These are phyloP conservation scores for Gossypium trilobum DNA, from an alignment of 441 rosid species.

Conservation along the genomic window DNA sequence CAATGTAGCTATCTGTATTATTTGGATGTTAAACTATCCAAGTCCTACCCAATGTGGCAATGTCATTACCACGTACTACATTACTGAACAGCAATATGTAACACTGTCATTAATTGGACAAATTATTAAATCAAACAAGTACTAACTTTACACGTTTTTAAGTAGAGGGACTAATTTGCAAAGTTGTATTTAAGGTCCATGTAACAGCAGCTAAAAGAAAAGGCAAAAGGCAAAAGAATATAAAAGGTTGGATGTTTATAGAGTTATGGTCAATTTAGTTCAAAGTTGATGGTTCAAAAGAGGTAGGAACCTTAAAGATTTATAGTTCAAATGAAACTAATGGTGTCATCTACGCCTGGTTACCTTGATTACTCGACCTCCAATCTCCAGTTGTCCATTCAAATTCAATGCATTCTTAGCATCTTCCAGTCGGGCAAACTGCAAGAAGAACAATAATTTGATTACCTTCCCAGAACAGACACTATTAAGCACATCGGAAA, in stretches of 20 bases:
- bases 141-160: too few relatives aligned
- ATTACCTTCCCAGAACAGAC: conserved; percentile 7
- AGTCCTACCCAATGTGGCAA: too few relatives aligned
- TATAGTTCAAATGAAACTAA: too few relatives aligned
- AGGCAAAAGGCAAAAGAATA: neutral
- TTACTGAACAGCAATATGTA: too few relatives aligned
- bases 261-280: neutral
- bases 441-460: conserved; percentile 12
- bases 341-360: neutral
- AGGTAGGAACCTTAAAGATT: neutral
- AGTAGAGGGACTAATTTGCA: too few relatives aligned
- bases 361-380: conserved; percentile 91
- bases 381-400: conserved; percentile 90
- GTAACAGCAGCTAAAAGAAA: neutral
- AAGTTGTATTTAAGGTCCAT: neutral
- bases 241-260: neutral
- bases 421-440: conserved; percentile 97
- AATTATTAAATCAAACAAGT: too few relatives aligned
- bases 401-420: conserved; percentile 79
- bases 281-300: neutral
- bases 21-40: too few relatives aligned
- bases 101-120: too few relatives aligned
- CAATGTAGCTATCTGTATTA: too few relatives aligned
- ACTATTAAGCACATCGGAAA: conserved; percentile 1
- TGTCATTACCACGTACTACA: too few relatives aligned